Conservation (phyloP, 495 filamentous ascomycete species). For the Bathelium albidoporum region DNA sequence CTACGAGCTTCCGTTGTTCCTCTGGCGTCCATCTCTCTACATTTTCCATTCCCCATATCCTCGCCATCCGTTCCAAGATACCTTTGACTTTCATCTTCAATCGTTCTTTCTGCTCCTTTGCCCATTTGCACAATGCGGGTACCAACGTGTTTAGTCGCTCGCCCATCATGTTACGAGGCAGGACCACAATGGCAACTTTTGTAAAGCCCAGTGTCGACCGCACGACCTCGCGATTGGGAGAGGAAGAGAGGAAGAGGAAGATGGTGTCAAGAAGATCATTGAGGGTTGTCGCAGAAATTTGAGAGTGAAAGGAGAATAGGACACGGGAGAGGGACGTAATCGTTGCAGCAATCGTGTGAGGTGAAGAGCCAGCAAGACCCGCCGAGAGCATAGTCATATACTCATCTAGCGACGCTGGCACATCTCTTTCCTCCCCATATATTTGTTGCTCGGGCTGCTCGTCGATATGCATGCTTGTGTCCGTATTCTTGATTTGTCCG, state of each 20-base stretch:
- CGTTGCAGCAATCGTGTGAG: slow-evolving; percentile 90
- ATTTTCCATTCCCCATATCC: slow-evolving; percentile 71
- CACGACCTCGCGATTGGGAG: slow-evolving; percentile 89
- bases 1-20: slow-evolving; percentile 76
- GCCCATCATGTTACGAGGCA: slow-evolving; percentile 64
- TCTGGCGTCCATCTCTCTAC: slow-evolving; percentile 71
- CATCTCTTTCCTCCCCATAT: slow-evolving; percentile 27
- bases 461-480: background rate
- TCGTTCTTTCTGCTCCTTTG: slow-evolving; percentile 92
- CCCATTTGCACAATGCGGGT: slow-evolving; percentile 88
- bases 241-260: slow-evolving; percentile 81
- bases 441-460: slow-evolving; percentile 48
- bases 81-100: slow-evolving; percentile 95
- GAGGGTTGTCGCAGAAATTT: slow-evolving; percentile 49
- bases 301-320: slow-evolving; percentile 71
- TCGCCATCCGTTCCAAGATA: slow-evolving; percentile 84
- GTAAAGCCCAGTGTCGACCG: slow-evolving; percentile 86
- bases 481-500: background rate
- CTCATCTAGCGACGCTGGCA: slow-evolving; percentile 72
- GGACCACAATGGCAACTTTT: slow-evolving; percentile 83
- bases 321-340: slow-evolving; percentile 87
- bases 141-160: slow-evolving; percentile 64
- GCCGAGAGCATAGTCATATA: slow-evolving; percentile 98
- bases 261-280: slow-evolving; percentile 80
- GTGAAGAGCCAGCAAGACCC: slow-evolving; percentile 78